Base-by-base conservation (phyloP, 2,329 filamentous ascomycete genomes). In the Periglandula ipomoeae region DNA sequence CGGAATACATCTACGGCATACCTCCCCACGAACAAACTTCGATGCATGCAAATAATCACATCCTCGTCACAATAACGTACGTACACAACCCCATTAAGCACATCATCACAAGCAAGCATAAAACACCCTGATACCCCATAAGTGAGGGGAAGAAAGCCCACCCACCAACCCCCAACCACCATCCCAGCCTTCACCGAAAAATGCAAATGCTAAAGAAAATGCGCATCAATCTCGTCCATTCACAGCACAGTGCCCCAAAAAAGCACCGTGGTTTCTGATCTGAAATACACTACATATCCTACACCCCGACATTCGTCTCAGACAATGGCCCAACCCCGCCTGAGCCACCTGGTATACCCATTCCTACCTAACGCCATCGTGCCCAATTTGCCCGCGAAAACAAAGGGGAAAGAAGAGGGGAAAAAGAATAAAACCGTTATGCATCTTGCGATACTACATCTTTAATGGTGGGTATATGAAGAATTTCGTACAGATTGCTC, bases 141-240 rank as follows among this genome's bases (percentile, higher is more conserved):
- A n/a, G n/a, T 13, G 27, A 3, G 6, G 13, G 6, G 6, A 13
- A 5, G 13, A 30, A 8, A 8, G 3, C 27, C 27, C 27, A 3
- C 27, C 27, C 37, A 9, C 11, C 10, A 11, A 20, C 10, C 20
- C 11, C 42, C 42, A 44, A 34, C 42, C 42, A 44, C 24, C n/a
- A 34, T 11, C 44, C 44, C 23, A 6, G 44, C 8, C 34, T 27
- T 46, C 44, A 46, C 44, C 44, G 44, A 27, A 19, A 46, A 32
- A 35, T n/a, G 4, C 20, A 7, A 17, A 6, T n/a, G 35, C 9
- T 20, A 17, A 38, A 17, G 7, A 20, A 3, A 11, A 9, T 22
- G 15, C 17, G 15, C 10, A 20, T 6, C 17, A n/a, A 23, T n/a
- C 37, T 39, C 17, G 17, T 39, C 17, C 37, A 20, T 20, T 23